Evolutionary conservation across 1,284 basidiomycete species (phyloP).

Genomic region (Kalmanozyma brasiliensis): DNA sequence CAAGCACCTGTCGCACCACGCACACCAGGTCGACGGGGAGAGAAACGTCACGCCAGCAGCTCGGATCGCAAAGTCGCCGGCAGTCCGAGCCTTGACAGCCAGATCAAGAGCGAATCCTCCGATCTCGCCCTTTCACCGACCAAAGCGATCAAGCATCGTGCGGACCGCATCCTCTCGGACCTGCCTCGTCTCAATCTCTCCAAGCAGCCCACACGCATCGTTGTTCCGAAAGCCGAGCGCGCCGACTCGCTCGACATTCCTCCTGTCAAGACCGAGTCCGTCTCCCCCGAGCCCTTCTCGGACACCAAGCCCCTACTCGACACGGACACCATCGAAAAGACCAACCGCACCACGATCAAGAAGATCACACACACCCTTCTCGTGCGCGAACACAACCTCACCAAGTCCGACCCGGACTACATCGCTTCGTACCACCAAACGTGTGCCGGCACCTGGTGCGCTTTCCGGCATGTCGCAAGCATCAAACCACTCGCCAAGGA

Average conservation of each 20-base stretch:
- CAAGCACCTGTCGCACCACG: slow-evolving; percentile 15
- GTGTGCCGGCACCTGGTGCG: slow-evolving; percentile 53
- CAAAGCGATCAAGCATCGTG: slow-evolving; percentile 21
- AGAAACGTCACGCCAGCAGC: slow-evolving; percentile 38
- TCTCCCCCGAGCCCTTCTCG: slow-evolving; percentile 33
- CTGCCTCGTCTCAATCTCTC: slow-evolving; percentile 41
- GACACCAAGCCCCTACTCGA: neutral
- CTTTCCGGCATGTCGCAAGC: slow-evolving; percentile 35
- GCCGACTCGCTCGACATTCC: slow-evolving; percentile 26
- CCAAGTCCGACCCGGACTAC: slow-evolving; percentile 48
- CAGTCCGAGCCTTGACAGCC: slow-evolving; percentile 17
- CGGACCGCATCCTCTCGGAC: slow-evolving; percentile 40
- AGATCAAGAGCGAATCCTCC: slow-evolving; percentile 1
- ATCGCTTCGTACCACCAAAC: slow-evolving; percentile 53
- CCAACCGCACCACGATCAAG: slow-evolving; percentile 44
- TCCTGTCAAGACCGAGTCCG: slow-evolving; percentile 24
- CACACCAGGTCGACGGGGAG: slow-evolving; percentile 53
- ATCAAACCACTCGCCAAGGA: slow-evolving; percentile 22
- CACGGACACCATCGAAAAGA: slow-evolving; percentile 23
- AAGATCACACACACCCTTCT: slow-evolving; percentile 42
- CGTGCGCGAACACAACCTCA: slow-evolving; percentile 24
- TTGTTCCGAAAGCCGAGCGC: slow-evolving; percentile 5
- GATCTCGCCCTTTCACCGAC: slow-evolving; percentile 10
- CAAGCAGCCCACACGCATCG: slow-evolving; percentile 28
- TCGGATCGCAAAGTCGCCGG: slow-evolving; percentile 35